Conservation (phyloP, 164 flowering plant genomes). For the Piper betle region DNA sequence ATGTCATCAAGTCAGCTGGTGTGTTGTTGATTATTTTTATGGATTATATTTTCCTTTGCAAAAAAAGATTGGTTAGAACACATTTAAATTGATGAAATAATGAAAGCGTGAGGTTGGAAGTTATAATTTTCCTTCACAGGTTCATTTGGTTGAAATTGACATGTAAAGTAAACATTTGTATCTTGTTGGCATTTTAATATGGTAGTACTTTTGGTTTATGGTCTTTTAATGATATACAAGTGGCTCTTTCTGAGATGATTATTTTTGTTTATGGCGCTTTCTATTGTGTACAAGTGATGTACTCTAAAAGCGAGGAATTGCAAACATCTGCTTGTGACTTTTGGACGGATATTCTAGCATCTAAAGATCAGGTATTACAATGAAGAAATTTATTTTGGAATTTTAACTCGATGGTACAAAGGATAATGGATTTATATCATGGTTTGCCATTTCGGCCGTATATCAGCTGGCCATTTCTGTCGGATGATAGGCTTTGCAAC, state of each 20-base stretch:
- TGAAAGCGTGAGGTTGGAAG: too few species aligned
- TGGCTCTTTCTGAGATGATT: too few species aligned
- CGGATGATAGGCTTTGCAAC: too few species aligned
- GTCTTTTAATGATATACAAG: too few species aligned
- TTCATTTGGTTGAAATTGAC: too few species aligned
- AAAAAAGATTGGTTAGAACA: too few species aligned
- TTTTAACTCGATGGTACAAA: not conserved
- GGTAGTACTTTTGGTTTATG: too few species aligned
- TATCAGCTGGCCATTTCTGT: constrained; percentile 40
- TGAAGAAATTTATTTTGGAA: too few species aligned
- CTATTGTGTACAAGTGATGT: constrained; percentile 45
- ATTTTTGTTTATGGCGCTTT: not conserved
- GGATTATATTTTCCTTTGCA: constrained; percentile 1
- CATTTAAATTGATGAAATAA: too few species aligned
- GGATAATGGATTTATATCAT: constrained; percentile 7
- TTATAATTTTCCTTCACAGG: too few species aligned
- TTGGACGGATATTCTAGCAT: constrained; percentile 51
- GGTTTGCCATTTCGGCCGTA: constrained; percentile 43
- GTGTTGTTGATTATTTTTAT: not conserved
- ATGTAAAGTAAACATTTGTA: too few species aligned
- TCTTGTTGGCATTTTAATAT: too few species aligned
- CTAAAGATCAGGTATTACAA: constrained; percentile 28
- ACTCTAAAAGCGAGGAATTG: constrained; percentile 47
- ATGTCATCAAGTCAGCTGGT: not conserved
- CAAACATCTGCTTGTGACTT: constrained; percentile 64